These are phyloP conservation scores for Sphaerulina populicola DNA, from an alignment of 2,329 filamentous ascomycete species.

Conservation along the genomic window DNA sequence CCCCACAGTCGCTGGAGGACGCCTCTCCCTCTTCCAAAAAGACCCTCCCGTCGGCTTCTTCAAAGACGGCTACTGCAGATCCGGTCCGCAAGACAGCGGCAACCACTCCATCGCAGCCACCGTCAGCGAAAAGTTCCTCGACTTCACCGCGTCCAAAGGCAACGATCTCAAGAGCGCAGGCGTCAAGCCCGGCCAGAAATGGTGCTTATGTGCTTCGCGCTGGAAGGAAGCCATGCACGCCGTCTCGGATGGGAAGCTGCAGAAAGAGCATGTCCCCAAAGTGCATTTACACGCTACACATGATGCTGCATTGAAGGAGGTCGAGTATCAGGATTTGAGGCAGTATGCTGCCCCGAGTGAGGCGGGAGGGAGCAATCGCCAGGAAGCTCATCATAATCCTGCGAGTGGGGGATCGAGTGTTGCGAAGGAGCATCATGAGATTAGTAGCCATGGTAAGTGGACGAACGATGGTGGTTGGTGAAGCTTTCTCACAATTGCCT, in stretches of 20 bases:
- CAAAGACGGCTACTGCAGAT: constrained; percentile 18
- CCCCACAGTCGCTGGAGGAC: constrained; percentile 13
- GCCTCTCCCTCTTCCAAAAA: constrained; percentile 16
- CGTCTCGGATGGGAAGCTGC: constrained; percentile 12
- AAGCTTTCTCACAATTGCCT: too few relatives aligned
- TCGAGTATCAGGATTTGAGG: constrained; percentile 17
- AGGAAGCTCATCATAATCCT: constrained; percentile 17
- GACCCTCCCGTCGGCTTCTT: constrained; percentile 14
- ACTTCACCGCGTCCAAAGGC: constrained; percentile 10
- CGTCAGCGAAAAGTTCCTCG: constrained; percentile 14
- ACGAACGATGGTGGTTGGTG: too few relatives aligned
- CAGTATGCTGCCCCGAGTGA: constrained; percentile 17
- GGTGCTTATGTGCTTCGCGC: constrained; percentile 12
- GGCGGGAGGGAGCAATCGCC: constrained; percentile 12
- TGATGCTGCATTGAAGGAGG: constrained; percentile 13
- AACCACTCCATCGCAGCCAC: constrained; percentile 18
- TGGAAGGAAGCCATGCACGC: constrained; percentile 15
- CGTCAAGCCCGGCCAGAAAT: constrained; percentile 12
- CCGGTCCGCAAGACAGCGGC: constrained; percentile 12
- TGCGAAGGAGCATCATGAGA: constrained; percentile 17
- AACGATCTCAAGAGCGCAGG: constrained; percentile 9
- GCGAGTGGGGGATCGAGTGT: constrained; percentile 6
- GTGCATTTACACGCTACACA: constrained; percentile 17
- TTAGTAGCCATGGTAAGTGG: constrained; percentile 13
- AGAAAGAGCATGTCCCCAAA: constrained; percentile 13